Base-by-base conservation (phyloP, 768 basidiomycete genomes). In the Tubosaeta sp. region DNA sequence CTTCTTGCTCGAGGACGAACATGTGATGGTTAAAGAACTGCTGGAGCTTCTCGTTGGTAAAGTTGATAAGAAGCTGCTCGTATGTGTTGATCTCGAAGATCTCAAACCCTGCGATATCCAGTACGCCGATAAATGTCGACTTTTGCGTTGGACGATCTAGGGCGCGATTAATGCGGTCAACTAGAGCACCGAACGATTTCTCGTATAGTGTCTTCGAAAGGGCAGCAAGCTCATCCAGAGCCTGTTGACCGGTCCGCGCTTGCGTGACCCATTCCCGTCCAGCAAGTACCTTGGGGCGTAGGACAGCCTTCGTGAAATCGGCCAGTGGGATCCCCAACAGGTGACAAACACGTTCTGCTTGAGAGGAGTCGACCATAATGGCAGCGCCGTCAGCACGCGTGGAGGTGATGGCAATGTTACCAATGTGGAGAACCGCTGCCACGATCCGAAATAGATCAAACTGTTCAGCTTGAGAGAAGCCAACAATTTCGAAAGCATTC, bases 11-110 rank as follows among this genome's bases (percentile, higher is more conserved):
- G 32, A 98, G 83, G 35, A 97, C 92, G 71, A 99, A 98, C 97
- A 98, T 98, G 68, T 98, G 97, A 70, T 98, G 93, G 63, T 98
- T 99, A 81, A 94, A 94, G 71, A 91, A 92, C 69, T 97, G 95
- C 67, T 97, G 95, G 9, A 98, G 80, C 65, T 90, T 95, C 79
- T 99, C 97, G 75, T 99, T 99, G 41, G 95, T 98, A 64, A 91
- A 95, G 66, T 99, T 99, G 81, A 99, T 99, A 61, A 95, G 81
- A 26, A 99, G 81, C 68, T 99, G 97, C 64, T 99, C 97, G 68
- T 97, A 99, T 9, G 88, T 88, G 68, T 97, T 97, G 62, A 86
- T 77, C 50, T 90, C 88, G 72, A 91, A 91, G 55, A 99, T 99
- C 71, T 99, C 97, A 72, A 99, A 99, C 9, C 97, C 97, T 7